Evolutionary conservation across 1,284 basidiomycete species (phyloP).

Genomic region (Anthracocystis panici-leucophaei): DNA sequence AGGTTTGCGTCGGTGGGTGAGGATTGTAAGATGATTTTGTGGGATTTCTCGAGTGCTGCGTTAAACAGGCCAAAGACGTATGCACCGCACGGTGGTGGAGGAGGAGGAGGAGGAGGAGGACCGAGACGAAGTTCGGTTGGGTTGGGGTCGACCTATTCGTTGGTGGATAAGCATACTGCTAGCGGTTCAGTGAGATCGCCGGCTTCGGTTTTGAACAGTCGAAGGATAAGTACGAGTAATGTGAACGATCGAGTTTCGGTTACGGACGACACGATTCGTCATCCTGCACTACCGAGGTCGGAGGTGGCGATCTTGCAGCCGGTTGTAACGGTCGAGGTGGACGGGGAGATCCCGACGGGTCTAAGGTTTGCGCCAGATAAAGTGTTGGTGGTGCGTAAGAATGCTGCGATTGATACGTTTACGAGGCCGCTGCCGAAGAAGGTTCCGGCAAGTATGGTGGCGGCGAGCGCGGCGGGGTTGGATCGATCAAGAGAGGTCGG

Average conservation of each 20-base stretch:
- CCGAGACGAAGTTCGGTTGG: constrained; percentile 26
- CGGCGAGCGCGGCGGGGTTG: background rate
- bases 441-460: constrained; percentile 12
- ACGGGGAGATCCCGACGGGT: constrained; percentile 35
- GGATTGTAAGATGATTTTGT: constrained; percentile 63
- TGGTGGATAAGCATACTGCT: constrained; percentile 34
- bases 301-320: constrained; percentile 92
- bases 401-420: constrained; percentile 44
- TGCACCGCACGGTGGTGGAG: constrained; percentile 16
- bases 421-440: constrained; percentile 31
- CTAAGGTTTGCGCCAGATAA: constrained; percentile 38
- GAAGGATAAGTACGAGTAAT: constrained; percentile 21
- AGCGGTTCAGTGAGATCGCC: constrained; percentile 21
- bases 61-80: constrained; percentile 55
- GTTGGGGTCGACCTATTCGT: constrained; percentile 47
- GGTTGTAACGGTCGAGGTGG: constrained; percentile 73
- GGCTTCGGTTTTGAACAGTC: constrained; percentile 12
- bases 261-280: constrained; percentile 75
- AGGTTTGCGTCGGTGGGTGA: constrained; percentile 65
- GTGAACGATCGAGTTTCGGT: constrained; percentile 2
- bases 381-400: constrained; percentile 43
- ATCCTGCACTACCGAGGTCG: constrained; percentile 86
- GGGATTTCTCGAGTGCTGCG: constrained; percentile 62
- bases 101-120: background rate
- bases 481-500: constrained; percentile 23